Evolutionary conservation across 2,329 filamentous ascomycete genomes (phyloP).

Genomic region (Clathrospora elynae): DNA sequence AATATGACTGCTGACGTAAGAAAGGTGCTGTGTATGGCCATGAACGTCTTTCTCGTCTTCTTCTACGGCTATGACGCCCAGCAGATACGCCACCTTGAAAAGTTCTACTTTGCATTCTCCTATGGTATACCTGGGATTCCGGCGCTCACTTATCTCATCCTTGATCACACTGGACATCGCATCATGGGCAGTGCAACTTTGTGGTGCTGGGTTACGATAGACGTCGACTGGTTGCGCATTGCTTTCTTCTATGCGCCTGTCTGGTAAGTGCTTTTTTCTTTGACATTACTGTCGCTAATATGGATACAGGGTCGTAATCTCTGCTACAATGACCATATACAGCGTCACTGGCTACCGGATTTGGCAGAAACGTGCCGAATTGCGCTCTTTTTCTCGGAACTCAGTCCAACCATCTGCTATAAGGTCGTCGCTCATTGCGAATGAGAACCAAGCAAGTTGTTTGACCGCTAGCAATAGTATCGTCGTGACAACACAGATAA

Average conservation of each 20-base stretch:
- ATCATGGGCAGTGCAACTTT: constrained; percentile 77
- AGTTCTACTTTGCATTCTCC: constrained; percentile 70
- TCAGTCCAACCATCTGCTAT: constrained; percentile 11
- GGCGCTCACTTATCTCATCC: constrained; percentile 69
- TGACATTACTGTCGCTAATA: constrained; percentile 13
- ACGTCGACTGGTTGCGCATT: constrained; percentile 75
- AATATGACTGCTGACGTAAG: constrained; percentile 51
- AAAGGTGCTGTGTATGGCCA: constrained; percentile 77
- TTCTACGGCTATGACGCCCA: constrained; percentile 72
- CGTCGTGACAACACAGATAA: constrained; percentile 64
- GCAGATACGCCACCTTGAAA: constrained; percentile 69
- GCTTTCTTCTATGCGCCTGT: constrained; percentile 75
- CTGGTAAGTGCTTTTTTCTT: constrained; percentile 56
- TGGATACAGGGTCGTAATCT: constrained; percentile 57
- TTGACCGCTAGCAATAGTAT: constrained; percentile 53
- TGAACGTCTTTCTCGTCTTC: constrained; percentile 83
- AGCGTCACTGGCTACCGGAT: constrained; percentile 69
- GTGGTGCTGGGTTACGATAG: constrained; percentile 77
- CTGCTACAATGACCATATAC: constrained; percentile 68
- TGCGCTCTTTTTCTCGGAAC: constrained; percentile 40
- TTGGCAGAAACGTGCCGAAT: constrained; percentile 66
- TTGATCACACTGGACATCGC: constrained; percentile 57
- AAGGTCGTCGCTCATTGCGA: not conserved
- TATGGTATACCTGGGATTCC: constrained; percentile 76
- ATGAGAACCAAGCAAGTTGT: constrained; percentile 49